phyloP scores from a whole-genome alignment of 176 grass and related monocot species.

The Sorghum bicolor region Sorghum_bicolor_NCBIv3 NC_012871.2:72138001-72138500 shows the following conservation, averaged over 20 bases:
- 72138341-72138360: slow-evolving; percentile 63
- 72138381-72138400: slow-evolving; percentile 25
- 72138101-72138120: slow-evolving; percentile 34
- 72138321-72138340: slow-evolving; percentile 71
- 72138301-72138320: slow-evolving; percentile 60
- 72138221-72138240: slow-evolving; percentile 52
- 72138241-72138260: slow-evolving; percentile 25
- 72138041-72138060: background rate
- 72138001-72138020: background rate
- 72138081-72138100: background rate
- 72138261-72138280: slow-evolving; percentile 21
- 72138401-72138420: background rate
- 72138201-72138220: slow-evolving; percentile 44
- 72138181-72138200: slow-evolving; percentile 65
- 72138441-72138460: slow-evolving; percentile 45
- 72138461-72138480: slow-evolving; percentile 43
- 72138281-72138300: slow-evolving; percentile 41
- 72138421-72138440: slow-evolving; percentile 25
- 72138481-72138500: slow-evolving; percentile 22
- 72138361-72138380: slow-evolving; percentile 51
- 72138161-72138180: slow-evolving; percentile 68
- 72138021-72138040: background rate
- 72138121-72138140: slow-evolving; percentile 75
- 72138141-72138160: slow-evolving; percentile 68
- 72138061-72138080: background rate